These are phyloP conservation scores for Hericium coralloides DNA, from an alignment of 768 basidiomycete species.

Conservation along the genomic window DNA sequence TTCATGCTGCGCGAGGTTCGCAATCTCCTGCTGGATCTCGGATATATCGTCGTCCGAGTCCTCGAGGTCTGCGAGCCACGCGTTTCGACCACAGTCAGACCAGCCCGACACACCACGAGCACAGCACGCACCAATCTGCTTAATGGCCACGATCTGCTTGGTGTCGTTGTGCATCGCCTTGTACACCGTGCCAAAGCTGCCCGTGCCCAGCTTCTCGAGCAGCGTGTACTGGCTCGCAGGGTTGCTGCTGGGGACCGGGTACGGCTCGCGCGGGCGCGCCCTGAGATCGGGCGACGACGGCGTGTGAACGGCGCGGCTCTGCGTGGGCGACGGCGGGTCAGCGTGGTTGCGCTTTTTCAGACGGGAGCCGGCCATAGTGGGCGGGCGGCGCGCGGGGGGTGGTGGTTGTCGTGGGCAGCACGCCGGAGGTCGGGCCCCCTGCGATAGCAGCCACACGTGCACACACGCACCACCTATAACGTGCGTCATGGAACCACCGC, in stretches of 20 bases:
- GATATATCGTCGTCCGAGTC: slow-evolving; percentile 98
- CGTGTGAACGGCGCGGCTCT: slow-evolving; percentile 40
- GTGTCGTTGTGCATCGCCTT: slow-evolving; percentile 95
- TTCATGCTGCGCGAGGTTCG: slow-evolving; percentile 90
- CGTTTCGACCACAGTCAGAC: not conserved
- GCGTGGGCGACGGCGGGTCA: slow-evolving; percentile 18
- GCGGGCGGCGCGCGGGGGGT: not conserved
- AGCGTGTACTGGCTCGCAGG: slow-evolving; percentile 88
- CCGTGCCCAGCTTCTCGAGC: slow-evolving; percentile 93
- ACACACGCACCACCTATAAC: not conserved
- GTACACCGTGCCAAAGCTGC: slow-evolving; percentile 95
- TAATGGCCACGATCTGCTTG: slow-evolving; percentile 92
- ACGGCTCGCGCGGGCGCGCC: slow-evolving; percentile 42
- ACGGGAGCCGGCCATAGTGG: slow-evolving; percentile 9
- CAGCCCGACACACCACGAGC: not conserved
- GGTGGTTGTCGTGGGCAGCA: not conserved
- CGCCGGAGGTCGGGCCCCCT: not conserved
- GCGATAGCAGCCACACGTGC: not conserved
- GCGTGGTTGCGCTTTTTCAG: slow-evolving; percentile 5
- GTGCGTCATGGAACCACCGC: not conserved
- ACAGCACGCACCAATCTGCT: slow-evolving; percentile 77
- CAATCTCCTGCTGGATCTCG: slow-evolving; percentile 98
- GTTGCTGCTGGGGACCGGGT: slow-evolving; percentile 65
- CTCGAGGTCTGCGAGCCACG: slow-evolving; percentile 64
- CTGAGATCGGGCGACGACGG: slow-evolving; percentile 40